Base-by-base conservation (phyloP, 345 rosid species). In the Gossypioides kirkii region DNA sequence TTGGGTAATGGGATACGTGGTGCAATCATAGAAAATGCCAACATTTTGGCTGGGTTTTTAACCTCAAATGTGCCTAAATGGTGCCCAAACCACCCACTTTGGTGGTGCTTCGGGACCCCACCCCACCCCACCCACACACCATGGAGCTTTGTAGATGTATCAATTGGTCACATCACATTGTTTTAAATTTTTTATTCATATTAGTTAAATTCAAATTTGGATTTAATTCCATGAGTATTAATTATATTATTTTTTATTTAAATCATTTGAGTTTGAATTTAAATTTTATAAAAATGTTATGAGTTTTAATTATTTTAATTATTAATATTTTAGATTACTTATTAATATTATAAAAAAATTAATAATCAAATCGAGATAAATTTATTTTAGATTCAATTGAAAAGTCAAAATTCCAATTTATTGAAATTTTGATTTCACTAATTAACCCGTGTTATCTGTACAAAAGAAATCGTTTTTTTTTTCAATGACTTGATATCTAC, bases 361-460 rank as follows among this genome's bases (percentile, higher is more conserved):
- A 32, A 32, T 32, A 32, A 23, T 23, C 25, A 23, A 23, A 23
- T 1, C 25, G 25, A 0, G 25, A 23, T 23, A 23, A 23, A 23
- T 23, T 23, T 1, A 5, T 5, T 32, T 32, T 32, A 7, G 5
- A 18, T 17, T 17, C 54, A 50, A 16, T 50, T 50, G 8, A 4
- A 14, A 50, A 14, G 54, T 16, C 54, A 5, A 32, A 32, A 32
- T 32, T 32, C 7, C 38, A n/a, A n/a, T n/a, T n/a, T n/a, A 20
- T 18, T 28, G 61, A 10, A 59, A 70, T 52, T 8, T 53, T 61
- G 13, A 52, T 53, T 69, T 42, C 54, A 49, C 67, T 52, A 68
- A 61, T 59, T 45, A 14, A 64, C 47, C 38, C 38, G 28, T 5
- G 55, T 41, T 28, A 55, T 61, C 73, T 84, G 41, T 82, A 77